phyloP scores from a whole-genome alignment of 2,329 filamentous ascomycete genomes.

The Hypoxylon sp. region DNA sequence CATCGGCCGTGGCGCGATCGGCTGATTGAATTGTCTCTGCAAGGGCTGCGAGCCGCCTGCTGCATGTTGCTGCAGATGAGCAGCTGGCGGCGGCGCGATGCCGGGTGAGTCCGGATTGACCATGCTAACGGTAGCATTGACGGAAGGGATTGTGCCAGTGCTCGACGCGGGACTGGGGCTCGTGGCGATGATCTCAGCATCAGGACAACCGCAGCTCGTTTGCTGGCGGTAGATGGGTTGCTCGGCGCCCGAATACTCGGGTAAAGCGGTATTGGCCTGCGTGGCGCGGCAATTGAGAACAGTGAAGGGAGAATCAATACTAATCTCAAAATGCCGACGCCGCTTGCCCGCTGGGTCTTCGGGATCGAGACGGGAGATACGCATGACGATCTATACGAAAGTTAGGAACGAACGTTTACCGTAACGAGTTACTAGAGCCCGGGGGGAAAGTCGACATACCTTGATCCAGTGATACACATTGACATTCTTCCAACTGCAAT shows the following conservation, averaged over 20 bases:
- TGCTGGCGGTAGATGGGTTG: slow-evolving; percentile 66
- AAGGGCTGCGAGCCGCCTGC: slow-evolving; percentile 47
- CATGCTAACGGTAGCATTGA: slow-evolving; percentile 52
- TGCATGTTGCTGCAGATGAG: slow-evolving; percentile 63
- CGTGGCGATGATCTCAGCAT: slow-evolving; percentile 62
- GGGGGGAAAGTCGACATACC: slow-evolving; percentile 60
- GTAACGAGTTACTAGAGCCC: not conserved
- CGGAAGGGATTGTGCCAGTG: slow-evolving; percentile 61
- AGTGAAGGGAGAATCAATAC: slow-evolving; percentile 94
- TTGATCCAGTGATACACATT: slow-evolving; percentile 98
- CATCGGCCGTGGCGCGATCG: slow-evolving; percentile 75
- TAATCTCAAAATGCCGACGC: slow-evolving; percentile 93
- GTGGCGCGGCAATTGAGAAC: slow-evolving; percentile 95
- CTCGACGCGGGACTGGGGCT: slow-evolving; percentile 79
- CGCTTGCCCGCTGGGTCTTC: slow-evolving; percentile 79
- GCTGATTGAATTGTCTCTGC: slow-evolving; percentile 44
- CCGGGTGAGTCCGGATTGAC: slow-evolving; percentile 48
- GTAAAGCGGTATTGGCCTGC: slow-evolving; percentile 87
- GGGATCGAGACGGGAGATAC: slow-evolving; percentile 86
- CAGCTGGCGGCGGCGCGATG: slow-evolving; percentile 68
- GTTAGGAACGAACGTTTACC: slow-evolving; percentile 14
- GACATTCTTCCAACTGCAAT: slow-evolving; percentile 94
- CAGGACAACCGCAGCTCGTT: slow-evolving; percentile 68
- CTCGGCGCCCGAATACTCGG: slow-evolving; percentile 77
- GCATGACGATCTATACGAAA: slow-evolving; percentile 82